Evolutionary conservation across 306 rosid genomes (phyloP).

Genomic region (Dryas octopetala): DNA sequence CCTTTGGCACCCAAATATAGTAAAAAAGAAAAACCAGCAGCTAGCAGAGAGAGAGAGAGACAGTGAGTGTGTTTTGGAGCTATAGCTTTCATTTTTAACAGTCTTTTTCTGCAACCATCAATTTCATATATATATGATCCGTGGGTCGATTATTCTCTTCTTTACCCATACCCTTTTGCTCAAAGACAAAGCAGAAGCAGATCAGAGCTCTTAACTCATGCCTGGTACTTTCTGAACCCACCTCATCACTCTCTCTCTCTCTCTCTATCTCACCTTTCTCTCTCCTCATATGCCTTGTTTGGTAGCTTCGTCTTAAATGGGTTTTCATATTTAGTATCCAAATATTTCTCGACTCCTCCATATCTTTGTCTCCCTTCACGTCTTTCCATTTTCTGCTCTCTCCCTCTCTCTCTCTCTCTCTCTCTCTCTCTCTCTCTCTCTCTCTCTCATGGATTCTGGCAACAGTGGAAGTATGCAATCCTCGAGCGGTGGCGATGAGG

Average conservation of each 20-base stretch:
- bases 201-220: neutral
- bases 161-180: slow-evolving; percentile 28
- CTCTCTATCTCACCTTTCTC: neutral
- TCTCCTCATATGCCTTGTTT: neutral
- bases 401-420: neutral
- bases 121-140: slow-evolving; percentile 25
- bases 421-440: neutral
- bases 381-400: neutral
- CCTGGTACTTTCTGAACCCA: slow-evolving; percentile 26
- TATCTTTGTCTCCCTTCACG: neutral
- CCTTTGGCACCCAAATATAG: neutral
- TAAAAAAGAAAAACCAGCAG: neutral
- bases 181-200: slow-evolving; percentile 44
- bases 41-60: neutral
- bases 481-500: slow-evolving; percentile 87
- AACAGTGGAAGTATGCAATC: slow-evolving; percentile 90
- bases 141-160: slow-evolving; percentile 39
- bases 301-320: slow-evolving; percentile 7
- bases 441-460: slow-evolving; percentile 65
- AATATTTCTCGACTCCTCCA: neutral
- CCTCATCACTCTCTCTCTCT: slow-evolving; percentile 13
- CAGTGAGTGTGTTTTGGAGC: neutral
- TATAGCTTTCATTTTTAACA: slow-evolving; percentile 21
- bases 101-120: slow-evolving; percentile 28
- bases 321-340: neutral